A percentile compares a stretch with the other conserved stretches of the same genome.
These are phyloP conservation scores for Diutina scorzettiae DNA, from an alignment of 1,139 yeast species.

Conservation along the genomic window DNA sequence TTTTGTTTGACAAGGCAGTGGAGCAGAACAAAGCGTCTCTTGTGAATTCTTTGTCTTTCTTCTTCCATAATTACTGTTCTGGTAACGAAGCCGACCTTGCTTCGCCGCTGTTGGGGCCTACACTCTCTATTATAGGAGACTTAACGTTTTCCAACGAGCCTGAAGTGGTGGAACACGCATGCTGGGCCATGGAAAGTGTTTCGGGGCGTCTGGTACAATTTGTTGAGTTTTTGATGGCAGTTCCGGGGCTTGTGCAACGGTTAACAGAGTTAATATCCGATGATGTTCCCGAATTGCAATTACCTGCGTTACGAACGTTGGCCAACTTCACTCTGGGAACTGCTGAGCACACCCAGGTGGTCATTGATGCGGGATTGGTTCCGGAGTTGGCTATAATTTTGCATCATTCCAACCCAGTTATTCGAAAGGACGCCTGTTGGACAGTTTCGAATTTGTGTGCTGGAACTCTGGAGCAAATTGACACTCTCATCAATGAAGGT, in stretches of 20 bases:
- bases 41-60: neutral
- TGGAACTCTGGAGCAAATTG: neutral
- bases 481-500: neutral
- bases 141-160: neutral
- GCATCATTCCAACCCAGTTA: slow-evolving; percentile 1
- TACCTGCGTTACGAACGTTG: neutral
- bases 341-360: slow-evolving; percentile 90
- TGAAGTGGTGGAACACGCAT: neutral
- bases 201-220: neutral
- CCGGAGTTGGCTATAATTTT: neutral
- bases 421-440: slow-evolving; percentile 3
- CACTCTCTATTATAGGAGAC: neutral
- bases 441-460: slow-evolving; percentile 2
- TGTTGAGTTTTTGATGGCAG: neutral
- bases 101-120: neutral
- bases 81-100: neutral
- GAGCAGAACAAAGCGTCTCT: neutral
- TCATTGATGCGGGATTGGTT: slow-evolving; percentile 83
- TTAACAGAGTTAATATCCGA: neutral
- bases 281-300: neutral
- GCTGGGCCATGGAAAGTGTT: neutral
- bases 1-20: neutral
- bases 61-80: neutral
- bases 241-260: neutral
- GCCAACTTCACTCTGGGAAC: slow-evolving; percentile 95